Conservation (phyloP, 108 stramenopile genomes). For the Skeletonema grethae region DNA sequence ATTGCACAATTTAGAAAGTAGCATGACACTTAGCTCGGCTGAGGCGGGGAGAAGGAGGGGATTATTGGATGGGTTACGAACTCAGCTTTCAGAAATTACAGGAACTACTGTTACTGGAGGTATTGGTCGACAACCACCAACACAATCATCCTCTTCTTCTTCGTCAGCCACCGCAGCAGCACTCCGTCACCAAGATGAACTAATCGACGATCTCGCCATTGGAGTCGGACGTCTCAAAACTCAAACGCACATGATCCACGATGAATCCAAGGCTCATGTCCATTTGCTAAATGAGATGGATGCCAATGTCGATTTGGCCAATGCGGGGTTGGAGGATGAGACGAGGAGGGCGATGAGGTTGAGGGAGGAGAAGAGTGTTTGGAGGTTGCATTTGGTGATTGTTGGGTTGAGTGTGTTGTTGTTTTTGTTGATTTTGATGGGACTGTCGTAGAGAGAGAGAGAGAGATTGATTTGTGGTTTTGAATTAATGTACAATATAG, state of each 20-base stretch:
- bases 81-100: conserved; percentile 21
- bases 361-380: conserved; percentile 79
- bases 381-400: conserved; percentile 83
- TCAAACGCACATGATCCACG: conserved; percentile 83
- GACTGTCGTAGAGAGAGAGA: conserved; percentile 44
- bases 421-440: conserved; percentile 79
- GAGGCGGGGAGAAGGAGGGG: conserved; percentile 36
- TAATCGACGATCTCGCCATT: conserved; percentile 89
- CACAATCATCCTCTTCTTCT: not conserved
- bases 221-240: conserved; percentile 86
- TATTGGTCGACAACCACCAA: conserved; percentile 5
- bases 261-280: conserved; percentile 86
- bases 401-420: conserved; percentile 76
- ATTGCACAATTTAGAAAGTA: conserved; percentile 33
- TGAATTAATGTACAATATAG: conserved; percentile 1
- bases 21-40: conserved; percentile 27
- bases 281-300: conserved; percentile 90
- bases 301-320: conserved; percentile 80
- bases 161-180: conserved; percentile 52
- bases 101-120: conserved; percentile 3
- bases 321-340: conserved; percentile 78
- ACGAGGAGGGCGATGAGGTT: conserved; percentile 77
- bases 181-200: conserved; percentile 85
- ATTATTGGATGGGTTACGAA: conserved; percentile 40
- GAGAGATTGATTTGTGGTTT: not conserved